Conservation (phyloP, 768 basidiomycete genomes). For the Peribolospora baueri region DNA sequence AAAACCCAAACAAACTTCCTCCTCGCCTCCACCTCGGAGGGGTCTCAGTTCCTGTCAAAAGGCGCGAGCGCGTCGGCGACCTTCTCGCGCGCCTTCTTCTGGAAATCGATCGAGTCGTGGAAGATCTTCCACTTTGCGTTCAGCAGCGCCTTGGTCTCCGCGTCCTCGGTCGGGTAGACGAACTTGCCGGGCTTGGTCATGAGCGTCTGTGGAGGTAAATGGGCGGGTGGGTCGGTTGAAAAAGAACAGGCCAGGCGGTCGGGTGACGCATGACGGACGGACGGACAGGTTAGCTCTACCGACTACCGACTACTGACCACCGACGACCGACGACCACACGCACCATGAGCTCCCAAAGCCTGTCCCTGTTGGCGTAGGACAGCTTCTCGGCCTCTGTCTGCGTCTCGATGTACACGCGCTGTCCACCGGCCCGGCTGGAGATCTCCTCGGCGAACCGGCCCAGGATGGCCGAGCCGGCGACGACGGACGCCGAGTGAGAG, state of each 20-base stretch:
- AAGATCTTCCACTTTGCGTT: conserved; percentile 89
- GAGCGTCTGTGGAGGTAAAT: conserved; percentile 32
- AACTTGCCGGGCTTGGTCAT: conserved; percentile 72
- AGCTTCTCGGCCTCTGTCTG: conserved; percentile 21
- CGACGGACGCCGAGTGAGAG: conserved; percentile 55
- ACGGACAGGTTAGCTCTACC: not conserved
- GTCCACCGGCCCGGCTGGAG: conserved; percentile 15
- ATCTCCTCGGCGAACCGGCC: conserved; percentile 47
- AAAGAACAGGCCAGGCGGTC: not conserved
- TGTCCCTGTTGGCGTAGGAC: conserved; percentile 31
- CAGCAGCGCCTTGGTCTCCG: conserved; percentile 46
- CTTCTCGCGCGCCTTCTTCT: conserved; percentile 59
- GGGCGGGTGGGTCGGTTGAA: not conserved
- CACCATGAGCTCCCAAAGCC: conserved; percentile 83
- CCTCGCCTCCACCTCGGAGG: no score
- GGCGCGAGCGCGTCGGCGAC: conserved; percentile 29
- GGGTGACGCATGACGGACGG: not conserved
- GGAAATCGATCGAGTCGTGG: conserved; percentile 61
- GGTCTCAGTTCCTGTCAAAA: no score
- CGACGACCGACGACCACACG: conserved; percentile 6
- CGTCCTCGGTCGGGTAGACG: conserved; percentile 37
- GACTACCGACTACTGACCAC: not conserved
- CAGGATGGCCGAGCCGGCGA: conserved; percentile 80
- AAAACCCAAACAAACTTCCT: no score
- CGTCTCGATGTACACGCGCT: conserved; percentile 13